Conservation (phyloP, 2,329 filamentous ascomycete genomes). For the Davidsoniella virescens region DNA sequence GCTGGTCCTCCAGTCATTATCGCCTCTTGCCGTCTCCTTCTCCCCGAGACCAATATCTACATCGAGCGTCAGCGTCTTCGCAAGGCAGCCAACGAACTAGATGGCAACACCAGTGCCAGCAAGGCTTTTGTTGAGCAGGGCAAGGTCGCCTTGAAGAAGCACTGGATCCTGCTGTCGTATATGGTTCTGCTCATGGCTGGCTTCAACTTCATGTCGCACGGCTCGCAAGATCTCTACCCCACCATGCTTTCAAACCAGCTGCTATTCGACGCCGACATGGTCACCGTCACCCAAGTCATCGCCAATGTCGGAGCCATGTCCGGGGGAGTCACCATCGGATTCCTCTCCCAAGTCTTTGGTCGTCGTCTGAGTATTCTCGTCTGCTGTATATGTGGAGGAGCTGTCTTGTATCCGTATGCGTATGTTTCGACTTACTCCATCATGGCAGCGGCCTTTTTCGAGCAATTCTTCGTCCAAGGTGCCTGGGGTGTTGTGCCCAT, state of each 20-base stretch:
- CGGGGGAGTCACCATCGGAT: constrained; percentile 56
- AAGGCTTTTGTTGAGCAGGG: constrained; percentile 55
- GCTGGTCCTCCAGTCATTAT: constrained; percentile 65
- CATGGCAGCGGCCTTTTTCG: constrained; percentile 51
- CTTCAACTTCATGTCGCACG: constrained; percentile 64
- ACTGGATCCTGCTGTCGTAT: constrained; percentile 70
- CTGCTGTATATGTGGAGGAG: constrained; percentile 41
- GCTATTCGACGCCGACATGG: constrained; percentile 29
- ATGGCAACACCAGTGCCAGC: constrained; percentile 26
- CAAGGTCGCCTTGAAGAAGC: constrained; percentile 58
- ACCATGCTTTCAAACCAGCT: constrained; percentile 47
- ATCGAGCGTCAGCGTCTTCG: constrained; percentile 49
- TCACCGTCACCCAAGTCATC: constrained; percentile 56
- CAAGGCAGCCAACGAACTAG: constrained; percentile 20
- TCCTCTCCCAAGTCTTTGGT: constrained; percentile 58
- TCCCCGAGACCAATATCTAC: constrained; percentile 67
- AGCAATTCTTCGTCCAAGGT: constrained; percentile 64
- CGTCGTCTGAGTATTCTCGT: constrained; percentile 51
- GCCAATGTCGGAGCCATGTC: constrained; percentile 66
- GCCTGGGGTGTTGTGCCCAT: constrained; percentile 65
- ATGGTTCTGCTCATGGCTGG: constrained; percentile 39
- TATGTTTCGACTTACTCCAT: constrained; percentile 40
- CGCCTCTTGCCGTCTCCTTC: constrained; percentile 59
- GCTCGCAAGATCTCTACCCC: constrained; percentile 65
- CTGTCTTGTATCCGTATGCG: constrained; percentile 54